Base-by-base conservation (phyloP, 176 grass and related monocot genomes). In the Bromus sterilis region DNA sequence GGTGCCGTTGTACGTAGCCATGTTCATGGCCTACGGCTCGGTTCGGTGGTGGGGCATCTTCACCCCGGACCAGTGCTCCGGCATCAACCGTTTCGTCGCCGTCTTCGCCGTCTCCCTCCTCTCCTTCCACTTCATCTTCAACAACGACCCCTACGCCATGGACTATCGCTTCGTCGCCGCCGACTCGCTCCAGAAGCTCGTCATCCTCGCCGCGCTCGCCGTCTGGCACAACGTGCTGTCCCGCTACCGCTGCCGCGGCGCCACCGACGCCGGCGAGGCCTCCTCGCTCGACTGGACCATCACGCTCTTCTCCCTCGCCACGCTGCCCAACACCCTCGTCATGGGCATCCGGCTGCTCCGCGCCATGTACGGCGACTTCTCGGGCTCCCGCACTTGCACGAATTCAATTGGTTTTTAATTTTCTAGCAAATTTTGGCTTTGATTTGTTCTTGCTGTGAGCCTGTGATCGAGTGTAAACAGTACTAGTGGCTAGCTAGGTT, bases 121-220 rank as follows among this genome's bases (percentile, higher is more conserved):
- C 44, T 99, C 96, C 41, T 99, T 99, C 87, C 96, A 99, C 91
- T 99, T 99, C 88, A 99, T 99, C 78, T 93, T 91, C 81, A 78
- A 37, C 82, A 95, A 95, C 81, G 36, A 99, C 76, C 93, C 89
- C 44, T 99, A 99, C 81, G 76, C 89, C 59, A 99, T 99, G 96
- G 91, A 93, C 67, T 95, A 95, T 89, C 89, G 86, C 41, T 99
- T 99, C 89, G 83, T 99, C 29, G 96, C 93, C 20, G 93, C 96
- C 53, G 96, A 99, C 79, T 91, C 90, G 25, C 91, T 99, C 4
- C 93, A 99, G 80, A 99, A 99, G 82, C 39, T 99, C 24, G 85
- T 99, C 49, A 93, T 99, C 83, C 88, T 99, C 21, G 14, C 78
- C 4, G 93, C 91, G 1, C 96, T 99, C 34, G 76, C 90, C 64